Evolutionary conservation across 495 filamentous ascomycete species (phyloP), one percentile per base, ranked within the genome.

Genomic region (Aspergillus baeticus): DNA sequence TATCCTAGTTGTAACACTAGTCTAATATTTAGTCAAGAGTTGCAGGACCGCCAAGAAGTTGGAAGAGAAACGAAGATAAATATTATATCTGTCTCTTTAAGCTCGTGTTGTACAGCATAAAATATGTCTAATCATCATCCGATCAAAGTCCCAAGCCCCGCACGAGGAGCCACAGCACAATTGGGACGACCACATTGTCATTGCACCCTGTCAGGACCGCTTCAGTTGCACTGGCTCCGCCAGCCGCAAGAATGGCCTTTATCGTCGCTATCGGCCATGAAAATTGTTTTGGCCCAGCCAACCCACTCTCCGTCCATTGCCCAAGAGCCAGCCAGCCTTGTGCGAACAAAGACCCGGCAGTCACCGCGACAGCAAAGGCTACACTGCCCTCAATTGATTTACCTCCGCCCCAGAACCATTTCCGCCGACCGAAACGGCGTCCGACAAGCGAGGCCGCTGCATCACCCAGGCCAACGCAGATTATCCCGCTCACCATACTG

Each of bases 171-270:
- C 94, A 99, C 47, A 98, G 71, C 51, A 95, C 87, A 37, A 98
- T 83, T n/a, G 95, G 95, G 58, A 98, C 94, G 51, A 97, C 83
- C 22, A 99, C 93, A 77, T 99, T 99, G 76, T 99, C 94, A 78
- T 99, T 99, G 47, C 92, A 94, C 10, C 94, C 95, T 42, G 95
- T 98, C 52, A 98, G 75, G 54, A 97, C 92, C 17, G 94, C 92
- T 75, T 98, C 94, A 54, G 92, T 94, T 54, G 96, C 80, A 70
- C 91, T 96, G 29, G 93, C 90, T 52, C 91, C 84, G 36, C 78
- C 79, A 6, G 90, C 91, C 48, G 91, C 92, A 41, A 85, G 63
- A 17, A 78, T 72, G 43, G 85, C 81, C 68, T 88, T 92, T 36
- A 71, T 75, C 54, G 76, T 53, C 15, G 75, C 79, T 49, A 62